These are phyloP conservation scores for Capillidium rhysosporum DNA, from an alignment of 371 early-diverging fungal genomes.

Conservation along the genomic window DNA sequence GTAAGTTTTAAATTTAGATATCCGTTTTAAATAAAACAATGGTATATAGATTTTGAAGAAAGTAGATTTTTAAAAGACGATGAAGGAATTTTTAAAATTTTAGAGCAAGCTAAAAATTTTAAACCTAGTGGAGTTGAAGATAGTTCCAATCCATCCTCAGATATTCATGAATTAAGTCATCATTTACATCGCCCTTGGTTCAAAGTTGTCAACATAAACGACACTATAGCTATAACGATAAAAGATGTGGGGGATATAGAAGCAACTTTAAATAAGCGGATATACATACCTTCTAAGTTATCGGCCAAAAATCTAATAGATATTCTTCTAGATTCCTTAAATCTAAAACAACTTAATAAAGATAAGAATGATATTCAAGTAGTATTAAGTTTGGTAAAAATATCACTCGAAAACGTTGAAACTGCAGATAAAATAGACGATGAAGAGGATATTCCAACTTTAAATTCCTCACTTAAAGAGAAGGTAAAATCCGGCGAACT, in stretches of 20 bases:
- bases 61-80: not conserved
- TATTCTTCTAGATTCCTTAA: not conserved
- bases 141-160: not conserved
- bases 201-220: not conserved
- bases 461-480: not conserved
- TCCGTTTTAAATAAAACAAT: too few relatives aligned
- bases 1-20: too few relatives aligned
- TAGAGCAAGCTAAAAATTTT: not conserved
- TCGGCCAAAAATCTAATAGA: not conserved
- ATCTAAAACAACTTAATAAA: not conserved
- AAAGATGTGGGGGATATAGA: not conserved
- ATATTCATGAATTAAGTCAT: constrained; percentile 1
- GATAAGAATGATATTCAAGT: not conserved
- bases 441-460: not conserved
- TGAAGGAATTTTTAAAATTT: constrained; percentile 1
- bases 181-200: constrained; percentile 5
- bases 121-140: not conserved
- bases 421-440: not conserved
- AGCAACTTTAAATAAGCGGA: not conserved
- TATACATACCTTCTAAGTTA: not conserved
- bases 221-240: not conserved
- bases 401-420: not conserved
- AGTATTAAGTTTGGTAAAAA: not conserved
- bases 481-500: not conserved
- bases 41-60: not conserved